Base-by-base conservation (phyloP, 345 rosid species). In the Reutealis trisperma region DNA sequence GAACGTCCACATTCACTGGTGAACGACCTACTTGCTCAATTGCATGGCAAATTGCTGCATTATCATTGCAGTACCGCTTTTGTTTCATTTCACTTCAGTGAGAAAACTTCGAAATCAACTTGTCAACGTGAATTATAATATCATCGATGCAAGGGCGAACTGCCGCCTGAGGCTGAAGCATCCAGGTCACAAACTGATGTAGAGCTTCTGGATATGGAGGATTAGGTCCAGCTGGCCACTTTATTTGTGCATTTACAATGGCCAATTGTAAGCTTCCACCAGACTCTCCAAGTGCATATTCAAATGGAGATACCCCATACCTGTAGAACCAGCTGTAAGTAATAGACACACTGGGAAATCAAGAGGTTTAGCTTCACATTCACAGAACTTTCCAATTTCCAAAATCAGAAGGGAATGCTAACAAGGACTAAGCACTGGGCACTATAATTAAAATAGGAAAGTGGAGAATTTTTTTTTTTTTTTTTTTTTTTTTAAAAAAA, bases 191-290 rank as follows among this genome's bases (percentile, higher is more conserved):
- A 32, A 96, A 96, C 83, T 94, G 91, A 84, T 90, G 99, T 41
- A 96, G 90, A 45, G 95, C 93, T 52, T 94, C 98, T 32, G 99
- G 99, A 67, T 94, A 94, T 25, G 93, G 87, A 37, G 90, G 87
- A 77, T 89, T 94, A 22, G 98, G 94, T 81, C 97, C 98, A 44
- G 88, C 83, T 42, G 99, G 98, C 99, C 99, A 94, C 84, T 94
- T 96, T 73, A 96, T 79, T 83, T 92, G 97, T n/a, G 95, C 97
- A 85, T 94, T 96, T 77, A 94, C 78, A 62, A 94, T 82, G 78
- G 99, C 98, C 32, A 91, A 77, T 77, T 96, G 98, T 57, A 96
- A 91, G 91, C 97, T 96, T 79, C 98, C 99, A 72, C 94, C 99
- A 0, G 99, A 88, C 82, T 96, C 98, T 81, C 94, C 99, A 51